Base-by-base conservation (phyloP, 1,284 basidiomycete genomes). In the Stereum hirsutum region DNA sequence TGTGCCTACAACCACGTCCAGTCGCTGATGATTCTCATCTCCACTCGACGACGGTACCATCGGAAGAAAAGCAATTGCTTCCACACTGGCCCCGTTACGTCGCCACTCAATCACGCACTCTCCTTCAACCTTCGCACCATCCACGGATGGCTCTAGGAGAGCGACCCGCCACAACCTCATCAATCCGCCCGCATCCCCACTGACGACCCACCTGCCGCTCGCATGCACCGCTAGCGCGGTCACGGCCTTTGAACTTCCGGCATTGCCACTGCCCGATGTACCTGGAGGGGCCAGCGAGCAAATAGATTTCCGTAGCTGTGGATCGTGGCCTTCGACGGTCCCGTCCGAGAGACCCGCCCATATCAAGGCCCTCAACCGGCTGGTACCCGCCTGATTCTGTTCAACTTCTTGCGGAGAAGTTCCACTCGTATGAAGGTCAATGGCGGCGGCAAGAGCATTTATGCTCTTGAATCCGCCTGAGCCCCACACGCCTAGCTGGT, bases 291-390 rank as follows among this genome's bases (percentile, higher is more conserved):
- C 62, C 1, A 74, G 62, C 5, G 81, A 61, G 48, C n/a, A n/a
- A n/a, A n/a, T n/a, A n/a, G n/a, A n/a, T n/a, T n/a, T n/a, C n/a
- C n/a, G n/a, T n/a, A n/a, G n/a, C n/a, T n/a, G n/a, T n/a, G n/a
- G n/a, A n/a, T 85, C 81, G 49, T 82, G 70, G 3, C 66, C 55
- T 46, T 80, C 69, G 49, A 83, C 72, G 0, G 63, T 60, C 2
- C 81, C 81, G 44, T 70, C 69, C 41, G 76, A 69, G 3, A 86
- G 61, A 0, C 73, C 81, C 34, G 70, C 70, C 47, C 74, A 81
- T 1, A 75, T 60, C 7, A 68, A 56, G 51, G 70, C 76, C 39
- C 35, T 11, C 12, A 15, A 31, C 12, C 15, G 3, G 15, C 12
- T 4, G 31, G 45, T 2, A 50, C 15, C 24, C 6, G 42, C 43